These are phyloP conservation scores for Diplodia intermedia DNA, from an alignment of 2,329 filamentous ascomycete species.

Conservation along the genomic window DNA sequence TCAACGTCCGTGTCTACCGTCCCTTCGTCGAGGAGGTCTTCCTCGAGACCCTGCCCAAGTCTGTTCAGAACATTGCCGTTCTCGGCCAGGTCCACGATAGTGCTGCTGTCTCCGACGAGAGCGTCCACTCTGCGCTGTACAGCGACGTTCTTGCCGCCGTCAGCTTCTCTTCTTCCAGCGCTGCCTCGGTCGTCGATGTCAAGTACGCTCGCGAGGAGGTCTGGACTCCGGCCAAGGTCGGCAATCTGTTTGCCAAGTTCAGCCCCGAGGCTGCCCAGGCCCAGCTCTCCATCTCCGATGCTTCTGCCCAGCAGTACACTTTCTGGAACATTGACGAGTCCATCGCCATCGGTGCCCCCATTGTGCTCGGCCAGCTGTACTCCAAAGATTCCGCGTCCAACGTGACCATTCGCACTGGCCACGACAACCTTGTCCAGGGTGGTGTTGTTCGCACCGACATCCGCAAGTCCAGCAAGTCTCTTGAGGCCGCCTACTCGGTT, in stretches of 20 bases:
- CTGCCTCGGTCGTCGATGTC: constrained; percentile 70
- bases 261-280: constrained; percentile 51
- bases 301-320: constrained; percentile 78
- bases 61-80: constrained; percentile 77
- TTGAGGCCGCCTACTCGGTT: constrained; percentile 84
- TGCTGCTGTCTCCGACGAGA: constrained; percentile 73
- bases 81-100: constrained; percentile 86
- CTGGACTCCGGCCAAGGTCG: constrained; percentile 65
- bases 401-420: constrained; percentile 63
- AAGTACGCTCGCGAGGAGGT: constrained; percentile 82
- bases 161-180: constrained; percentile 70
- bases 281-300: constrained; percentile 61
- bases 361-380: constrained; percentile 65
- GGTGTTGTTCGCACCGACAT: constrained; percentile 85
- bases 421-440: constrained; percentile 72
- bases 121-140: constrained; percentile 84
- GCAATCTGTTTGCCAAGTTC: constrained; percentile 55
- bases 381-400: constrained; percentile 67
- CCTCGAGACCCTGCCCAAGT: constrained; percentile 77
- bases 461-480: constrained; percentile 78
- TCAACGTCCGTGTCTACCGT: constrained; percentile 92
- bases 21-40: constrained; percentile 97
- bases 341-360: constrained; percentile 67
- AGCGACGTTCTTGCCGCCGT: constrained; percentile 88
- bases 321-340: constrained; percentile 94